Conservation (phyloP, 148 eudicot species). For the Camellia sinensis region DNA sequence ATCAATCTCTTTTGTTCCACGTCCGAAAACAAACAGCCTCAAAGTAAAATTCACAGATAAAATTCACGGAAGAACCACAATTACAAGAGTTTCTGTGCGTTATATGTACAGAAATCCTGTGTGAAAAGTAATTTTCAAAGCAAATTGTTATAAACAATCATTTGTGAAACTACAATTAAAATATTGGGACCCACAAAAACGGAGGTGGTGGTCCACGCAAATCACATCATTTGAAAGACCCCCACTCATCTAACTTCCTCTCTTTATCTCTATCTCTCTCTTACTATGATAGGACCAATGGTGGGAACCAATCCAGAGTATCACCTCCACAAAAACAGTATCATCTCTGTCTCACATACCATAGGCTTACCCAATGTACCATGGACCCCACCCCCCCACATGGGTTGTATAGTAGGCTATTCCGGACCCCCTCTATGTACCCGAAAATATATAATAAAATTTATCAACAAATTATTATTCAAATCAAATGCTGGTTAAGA, state of each 20-base stretch:
- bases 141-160: not conserved
- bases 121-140: not conserved
- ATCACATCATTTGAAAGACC: slow-evolving; percentile 34
- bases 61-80: too few species aligned
- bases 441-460: too few species aligned
- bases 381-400: slow-evolving; percentile 35
- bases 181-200: not conserved
- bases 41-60: too few species aligned
- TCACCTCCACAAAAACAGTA: slow-evolving; percentile 11
- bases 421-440: not conserved
- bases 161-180: slow-evolving; percentile 7
- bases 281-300: slow-evolving; percentile 25
- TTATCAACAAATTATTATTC: too few species aligned
- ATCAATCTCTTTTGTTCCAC: accelerated
- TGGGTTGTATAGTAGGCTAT: slow-evolving; percentile 18
- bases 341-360: slow-evolving; percentile 21
- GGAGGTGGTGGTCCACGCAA: not conserved
- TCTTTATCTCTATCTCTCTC: too few species aligned
- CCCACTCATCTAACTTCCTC: slow-evolving; percentile 38
- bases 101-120: not conserved
- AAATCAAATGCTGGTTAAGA: too few species aligned
- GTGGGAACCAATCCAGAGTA: not conserved
- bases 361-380: not conserved
- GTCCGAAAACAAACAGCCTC: too few species aligned
- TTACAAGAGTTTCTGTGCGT: too few species aligned